phyloP scores from a whole-genome alignment of 2,329 filamentous ascomycete genomes.

The Alternaria sp. region DNA sequence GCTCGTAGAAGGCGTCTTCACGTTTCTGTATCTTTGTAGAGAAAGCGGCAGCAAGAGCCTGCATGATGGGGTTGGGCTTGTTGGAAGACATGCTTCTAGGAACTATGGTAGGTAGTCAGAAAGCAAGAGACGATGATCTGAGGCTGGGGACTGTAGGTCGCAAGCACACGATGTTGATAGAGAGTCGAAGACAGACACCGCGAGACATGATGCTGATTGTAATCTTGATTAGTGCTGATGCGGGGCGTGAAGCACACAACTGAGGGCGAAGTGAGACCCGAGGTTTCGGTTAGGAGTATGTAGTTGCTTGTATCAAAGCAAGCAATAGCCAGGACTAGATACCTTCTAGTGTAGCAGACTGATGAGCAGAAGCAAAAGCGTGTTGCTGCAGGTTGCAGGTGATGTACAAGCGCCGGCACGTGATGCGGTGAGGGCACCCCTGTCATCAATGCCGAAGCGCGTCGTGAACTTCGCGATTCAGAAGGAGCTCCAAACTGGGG shows the following conservation, averaged over 20 bases:
- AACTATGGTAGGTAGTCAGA: neutral
- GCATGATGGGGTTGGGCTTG: neutral
- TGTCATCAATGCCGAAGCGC: conserved; percentile 36
- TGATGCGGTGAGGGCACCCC: conserved; percentile 36
- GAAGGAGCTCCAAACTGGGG: conserved; percentile 30
- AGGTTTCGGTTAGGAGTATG: neutral
- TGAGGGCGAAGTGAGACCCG: neutral
- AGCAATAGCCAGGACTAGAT: neutral
- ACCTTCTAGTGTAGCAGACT: neutral
- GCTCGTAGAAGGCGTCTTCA: conserved; percentile 20
- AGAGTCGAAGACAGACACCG: neutral
- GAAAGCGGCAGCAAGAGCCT: neutral
- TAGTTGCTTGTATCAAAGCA: neutral
- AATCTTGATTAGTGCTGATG: neutral
- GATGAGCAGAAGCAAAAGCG: neutral
- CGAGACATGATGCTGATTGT: neutral
- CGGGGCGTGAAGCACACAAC: neutral
- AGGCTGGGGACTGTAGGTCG: neutral
- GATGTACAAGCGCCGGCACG: conserved; percentile 26
- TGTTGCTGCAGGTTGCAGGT: neutral
- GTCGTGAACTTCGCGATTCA: conserved; percentile 43
- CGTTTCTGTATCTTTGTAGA: neutral
- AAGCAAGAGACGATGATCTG: too few species aligned
- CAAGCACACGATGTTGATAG: neutral
- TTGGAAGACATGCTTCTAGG: neutral